Base-by-base conservation (phyloP, 345 rosid species). In the Pistacia integerrima region DNA sequence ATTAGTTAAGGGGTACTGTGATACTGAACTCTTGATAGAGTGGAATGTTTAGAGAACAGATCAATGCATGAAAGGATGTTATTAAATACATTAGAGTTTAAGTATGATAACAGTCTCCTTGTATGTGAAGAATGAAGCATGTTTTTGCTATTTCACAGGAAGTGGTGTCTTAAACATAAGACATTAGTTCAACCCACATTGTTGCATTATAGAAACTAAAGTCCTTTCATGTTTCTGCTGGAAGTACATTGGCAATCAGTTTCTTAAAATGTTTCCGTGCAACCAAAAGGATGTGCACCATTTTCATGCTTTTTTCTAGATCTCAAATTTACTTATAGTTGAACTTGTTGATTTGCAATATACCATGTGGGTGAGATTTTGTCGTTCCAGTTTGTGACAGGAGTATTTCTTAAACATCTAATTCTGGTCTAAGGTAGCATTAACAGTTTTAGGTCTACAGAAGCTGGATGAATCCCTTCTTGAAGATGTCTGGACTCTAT, bases 391-490 rank as follows among this genome's bases (percentile, higher is more conserved):
- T 38, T 67, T 67, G 55, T 11, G 63, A 18, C 57, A 56, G 61
- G 11, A 28, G n/a, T 18, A 35, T 64, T 38, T 55, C 22, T 46
- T 64, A 61, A 56, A 64, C 57, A 74, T 64, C 48, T 38, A 33
- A 49, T 48, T 52, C 46, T 67, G 36, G 8, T 46, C 52, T 62
- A 55, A 57, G 64, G 77, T 38, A 58, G 74, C 59, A 75, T 52
- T 77, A 75, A 74, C 74, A 59, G 5, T 68, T 79, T 79, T 60
- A 72, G 41, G 63, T 68, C 52, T 61, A 65, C 86, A 96, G 99
- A 96, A 93, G 84, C 98, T 93, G 90, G 97, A 96, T 76, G 97
- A 96, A 76, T 96, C 93, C 76, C 91, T 96, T 64, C 84, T 96
- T 72, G 99, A 96, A 84, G 99, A 96, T 86, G 92, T 92, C 33